phyloP scores from a whole-genome alignment of 2,329 filamentous ascomycete genomes.

The Anisogramma anomala region DNA sequence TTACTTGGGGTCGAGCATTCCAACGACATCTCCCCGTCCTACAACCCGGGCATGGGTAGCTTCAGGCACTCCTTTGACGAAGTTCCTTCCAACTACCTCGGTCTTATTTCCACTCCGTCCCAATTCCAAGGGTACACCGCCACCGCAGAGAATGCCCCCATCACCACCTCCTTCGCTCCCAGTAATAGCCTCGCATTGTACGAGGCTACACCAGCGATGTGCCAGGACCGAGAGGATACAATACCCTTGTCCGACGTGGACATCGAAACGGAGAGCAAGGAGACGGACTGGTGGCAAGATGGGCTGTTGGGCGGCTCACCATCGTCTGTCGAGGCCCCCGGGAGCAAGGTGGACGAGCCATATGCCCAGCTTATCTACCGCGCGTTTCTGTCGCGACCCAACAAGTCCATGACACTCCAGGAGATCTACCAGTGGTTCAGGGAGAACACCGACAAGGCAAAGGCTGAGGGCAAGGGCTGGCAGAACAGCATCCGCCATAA shows the following conservation, averaged over 20 bases:
- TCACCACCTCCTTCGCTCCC: slow-evolving; percentile 2
- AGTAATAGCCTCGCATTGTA: slow-evolving; percentile 1
- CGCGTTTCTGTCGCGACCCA: slow-evolving; percentile 57
- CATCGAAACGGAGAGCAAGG: slow-evolving; percentile 2
- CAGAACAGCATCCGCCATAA: slow-evolving; percentile 95
- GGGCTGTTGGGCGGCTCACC: background rate
- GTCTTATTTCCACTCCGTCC: background rate
- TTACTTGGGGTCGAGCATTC: background rate
- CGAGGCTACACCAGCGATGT: background rate
- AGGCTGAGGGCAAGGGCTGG: slow-evolving; percentile 61
- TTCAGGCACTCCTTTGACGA: background rate
- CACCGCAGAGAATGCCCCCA: background rate
- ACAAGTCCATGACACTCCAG: slow-evolving; percentile 63
- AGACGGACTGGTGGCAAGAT: background rate
- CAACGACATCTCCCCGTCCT: background rate
- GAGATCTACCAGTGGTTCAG: slow-evolving; percentile 88
- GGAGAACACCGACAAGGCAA: slow-evolving; percentile 66
- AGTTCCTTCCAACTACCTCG: background rate
- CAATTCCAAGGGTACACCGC: background rate
- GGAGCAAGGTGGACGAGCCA: slow-evolving; percentile 39
- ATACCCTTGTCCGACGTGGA: background rate
- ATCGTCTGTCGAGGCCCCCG: slow-evolving; percentile 8
- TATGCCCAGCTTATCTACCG: slow-evolving; percentile 75
- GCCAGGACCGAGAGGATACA: slow-evolving; percentile 1
- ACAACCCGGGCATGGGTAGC: background rate